Evolutionary conservation across 805 yeast species (phyloP), one percentile per base, ranked within the genome.

Genomic region (Metahyphopichia silvanorum): DNA sequence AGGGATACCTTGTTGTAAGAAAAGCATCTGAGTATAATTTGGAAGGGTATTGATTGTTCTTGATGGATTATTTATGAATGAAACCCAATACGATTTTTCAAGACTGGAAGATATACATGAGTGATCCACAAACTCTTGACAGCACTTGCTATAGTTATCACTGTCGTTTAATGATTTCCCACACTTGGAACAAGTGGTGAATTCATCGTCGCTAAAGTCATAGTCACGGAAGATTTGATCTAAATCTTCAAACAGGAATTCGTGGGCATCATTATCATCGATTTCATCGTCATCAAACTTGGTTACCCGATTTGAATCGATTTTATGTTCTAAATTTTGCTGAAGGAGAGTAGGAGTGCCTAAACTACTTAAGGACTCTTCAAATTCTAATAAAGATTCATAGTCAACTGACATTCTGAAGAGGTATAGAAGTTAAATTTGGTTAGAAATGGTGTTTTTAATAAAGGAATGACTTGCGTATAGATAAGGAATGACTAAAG

Each of bases 1-100:
- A 5, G 77, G 77, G 5, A 72, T 53, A 9, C 75, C 76, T 33
- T 60, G 64, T 34, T 63, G 63, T 30, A 66, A 44, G 26, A 70
- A 53, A 38, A 70, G 53, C 37, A 69, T 57, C 39, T 66, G 63
- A 9, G 76, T 63, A 40, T 69, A 72, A 46, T 67, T 60, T 10
- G 79, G 78, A 21, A 73, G 53, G 1, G 73, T 60, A 25, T 66
- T 54, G 25, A 69, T 54, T 17, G 77, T 71, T 29, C 62, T 61
- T 21, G 67, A 57, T 1, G 72, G 74, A 40, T 63, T 59, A 31
- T 57, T 61, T 23, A 73, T 47, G 35, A 72, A 69, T 27, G 67
- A 54, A 35, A 61, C 44, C 76, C 76, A 72, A 43, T 55, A 73
- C 4, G 62, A 54, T 14, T 51, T 43, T 31, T 71, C 76, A 13